A percentile compares a stretch with the other conserved stretches of the same genome.
Evolutionary conservation across 805 yeast species (phyloP).

Genomic region (Jamesozyma lodderae): DNA sequence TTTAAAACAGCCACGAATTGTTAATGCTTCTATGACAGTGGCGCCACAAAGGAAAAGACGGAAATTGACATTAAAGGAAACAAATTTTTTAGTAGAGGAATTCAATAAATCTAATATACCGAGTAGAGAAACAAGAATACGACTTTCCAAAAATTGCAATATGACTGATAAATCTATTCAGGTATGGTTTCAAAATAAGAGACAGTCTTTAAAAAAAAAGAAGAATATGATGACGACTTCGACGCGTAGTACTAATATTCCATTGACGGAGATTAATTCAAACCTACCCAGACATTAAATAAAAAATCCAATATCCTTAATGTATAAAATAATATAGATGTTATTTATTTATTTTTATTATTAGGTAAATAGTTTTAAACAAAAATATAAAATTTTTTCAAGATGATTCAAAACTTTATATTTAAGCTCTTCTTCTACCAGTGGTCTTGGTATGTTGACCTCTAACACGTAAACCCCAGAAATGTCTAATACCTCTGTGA

Average conservation of each 20-base stretch:
- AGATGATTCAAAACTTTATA: too few species aligned
- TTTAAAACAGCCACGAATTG: conserved; percentile 65
- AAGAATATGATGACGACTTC: not conserved
- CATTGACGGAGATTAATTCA: not conserved
- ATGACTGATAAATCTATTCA: conserved; percentile 96
- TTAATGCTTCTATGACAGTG: conserved; percentile 44
- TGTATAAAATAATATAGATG: too few species aligned
- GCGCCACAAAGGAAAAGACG: conserved; percentile 55
- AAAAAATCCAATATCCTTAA: too few species aligned
- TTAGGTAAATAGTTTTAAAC: too few species aligned
- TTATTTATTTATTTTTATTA: too few species aligned
- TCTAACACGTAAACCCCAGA: conserved; percentile 99
- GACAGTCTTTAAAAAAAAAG: conserved; percentile 65
- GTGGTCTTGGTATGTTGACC: conserved; percentile 99
- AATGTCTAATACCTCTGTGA: conserved; percentile 99
- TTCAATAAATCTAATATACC: conserved; percentile 74
- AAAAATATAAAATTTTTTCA: too few species aligned
- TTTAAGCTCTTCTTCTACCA: conserved; percentile 70
- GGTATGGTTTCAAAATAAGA: conserved; percentile 93
- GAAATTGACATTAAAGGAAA: conserved; percentile 82
- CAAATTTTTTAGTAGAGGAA: conserved; percentile 68
- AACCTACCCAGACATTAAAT: not conserved
- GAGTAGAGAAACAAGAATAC: conserved; percentile 59
- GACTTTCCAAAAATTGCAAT: conserved; percentile 66
- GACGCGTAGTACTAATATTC: not conserved